Base-by-base conservation (phyloP, 2,329 filamentous ascomycete genomes). In the Diaporthe australafricana region DNA sequence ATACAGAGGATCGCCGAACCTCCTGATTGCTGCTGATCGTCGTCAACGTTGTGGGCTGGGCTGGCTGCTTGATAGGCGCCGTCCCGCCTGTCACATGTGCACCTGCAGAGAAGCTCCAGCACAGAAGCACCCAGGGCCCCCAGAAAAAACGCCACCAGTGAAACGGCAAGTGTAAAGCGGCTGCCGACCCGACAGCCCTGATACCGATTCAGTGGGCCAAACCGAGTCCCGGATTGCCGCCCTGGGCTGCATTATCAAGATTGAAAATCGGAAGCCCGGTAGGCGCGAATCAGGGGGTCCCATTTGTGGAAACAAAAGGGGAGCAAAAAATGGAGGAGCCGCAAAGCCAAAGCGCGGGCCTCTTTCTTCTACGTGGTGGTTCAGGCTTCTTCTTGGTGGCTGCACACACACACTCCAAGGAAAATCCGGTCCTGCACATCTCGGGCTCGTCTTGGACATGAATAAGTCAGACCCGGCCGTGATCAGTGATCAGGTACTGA, bases 211-310 rank as follows among this genome's bases (percentile, higher is more conserved):
- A 53, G 69, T 69, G 72, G 72, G 65, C 35, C 65, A 42, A 0
- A 25, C 72, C 72, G 72, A 73, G 47, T 69, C 42, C 72, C 72
- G 71, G 52, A 40, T 52, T 60, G 63, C 68, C 68, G 68, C 32
- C 45, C 22, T 40, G 11, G n/a, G n/a, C n/a, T n/a, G n/a, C n/a
- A n/a, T n/a, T n/a, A 9, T 20, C 16, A 69, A 40, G 22, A 50
- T 45, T 69, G 66, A n/a, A n/a, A n/a, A 60, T 57, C 60, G 60
- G 42, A 63, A 35, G 60, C 42, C 17, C 60, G 60, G 42, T 63
- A 48, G 32, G 60, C 42, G 60, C 27, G 42, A 48, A 48, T 35
- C 60, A 35, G 42, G 60, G 42, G 60, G 27, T 30, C 60, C 60
- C 20, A 63, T 48, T 35, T 63, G 42, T 63, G 60, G 60, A 42